Base-by-base conservation (phyloP, 2,329 filamentous ascomycete species). In the Epichloe sp. region DNA sequence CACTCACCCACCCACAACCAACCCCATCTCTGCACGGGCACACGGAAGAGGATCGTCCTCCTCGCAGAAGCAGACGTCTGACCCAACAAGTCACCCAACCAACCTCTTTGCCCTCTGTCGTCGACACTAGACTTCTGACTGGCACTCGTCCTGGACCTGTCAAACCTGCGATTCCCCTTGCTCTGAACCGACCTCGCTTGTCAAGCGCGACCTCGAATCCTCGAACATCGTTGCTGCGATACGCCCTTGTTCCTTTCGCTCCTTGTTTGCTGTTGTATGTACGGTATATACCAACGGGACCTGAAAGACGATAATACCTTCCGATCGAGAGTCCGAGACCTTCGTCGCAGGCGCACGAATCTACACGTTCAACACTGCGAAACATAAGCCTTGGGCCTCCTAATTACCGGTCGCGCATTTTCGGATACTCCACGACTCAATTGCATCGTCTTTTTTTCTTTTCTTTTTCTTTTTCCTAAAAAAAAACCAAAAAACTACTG, bases 41-140 rank as follows among this genome's bases (percentile, higher is more conserved):
- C 10, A n/a, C 49, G 42, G 31, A 41, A 51, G 42, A 8, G 52
- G 48, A 47, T 46, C 48, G 37, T 53, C 42, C 49, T 49, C 52
- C 26, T 26, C 26, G 52, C 52, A 51, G 49, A 48, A 49, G 49
- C 51, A 51, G 51, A 49, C 34, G 47, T 46, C 41, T 46, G 36
- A n/a, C 44, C 48, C 42, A 5, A 34, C 35, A 34, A 23, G 40
- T 44, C 40, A 26, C 34, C 48, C 45, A 43, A 46, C 52, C 21
- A 46, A 48, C 52, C 21, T 36, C 31, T 44, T 42, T 41, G 45
- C 45, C 44, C 35, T 47, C 23, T 14, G 41, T 37, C 50, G 41
- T 37, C 50, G 10, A 40, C 40, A 36, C 44, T 17, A 35, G 31
- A 44, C 35, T 26, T 26, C 7, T 35, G 41, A 19, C 41, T 41